Conservation (phyloP, 2,329 filamentous ascomycete species). For the Neurospora sp. region DNA sequence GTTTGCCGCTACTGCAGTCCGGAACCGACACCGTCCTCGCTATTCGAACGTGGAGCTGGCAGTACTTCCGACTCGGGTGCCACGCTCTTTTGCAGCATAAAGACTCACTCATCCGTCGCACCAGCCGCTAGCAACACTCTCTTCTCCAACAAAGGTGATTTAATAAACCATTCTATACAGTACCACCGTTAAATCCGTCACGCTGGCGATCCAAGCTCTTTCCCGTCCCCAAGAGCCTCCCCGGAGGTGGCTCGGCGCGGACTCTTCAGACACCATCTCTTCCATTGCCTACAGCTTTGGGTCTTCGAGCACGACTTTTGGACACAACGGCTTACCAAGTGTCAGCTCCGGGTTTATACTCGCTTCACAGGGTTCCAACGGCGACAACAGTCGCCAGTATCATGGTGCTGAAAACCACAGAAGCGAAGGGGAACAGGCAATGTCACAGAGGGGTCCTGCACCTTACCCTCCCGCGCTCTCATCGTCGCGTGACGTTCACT, state of each 20-base stretch:
- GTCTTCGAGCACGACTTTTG: slow-evolving; percentile 6
- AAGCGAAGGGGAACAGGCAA: slow-evolving; percentile 49
- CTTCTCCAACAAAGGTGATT: slow-evolving; percentile 1
- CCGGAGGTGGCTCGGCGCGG: slow-evolving; percentile 12
- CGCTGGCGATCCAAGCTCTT: slow-evolving; percentile 17
- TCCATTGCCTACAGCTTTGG: slow-evolving; percentile 8
- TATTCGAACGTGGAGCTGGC: not conserved
- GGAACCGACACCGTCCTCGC: not conserved
- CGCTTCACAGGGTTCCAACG: slow-evolving; percentile 11
- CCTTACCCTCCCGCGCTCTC: slow-evolving; percentile 45
- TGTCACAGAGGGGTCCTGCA: slow-evolving; percentile 52
- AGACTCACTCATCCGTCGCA: not conserved
- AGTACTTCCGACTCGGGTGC: not conserved
- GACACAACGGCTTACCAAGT: slow-evolving; percentile 9
- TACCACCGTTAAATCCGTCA: slow-evolving; percentile 5
- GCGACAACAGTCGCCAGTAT: slow-evolving; percentile 42
- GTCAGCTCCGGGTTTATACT: slow-evolving; percentile 14
- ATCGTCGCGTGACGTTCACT: slow-evolving; percentile 26
- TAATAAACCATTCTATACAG: not conserved
- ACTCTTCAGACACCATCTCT: slow-evolving; percentile 10
- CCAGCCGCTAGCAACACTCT: slow-evolving; percentile 1
- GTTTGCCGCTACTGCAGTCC: not conserved
- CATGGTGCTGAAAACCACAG: slow-evolving; percentile 39
- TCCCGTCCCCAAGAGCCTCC: slow-evolving; percentile 12
- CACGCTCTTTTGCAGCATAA: not conserved